These are phyloP conservation scores for Fusarium decemcellulare DNA, from an alignment of 2,329 filamentous ascomycete species.

Conservation along the genomic window DNA sequence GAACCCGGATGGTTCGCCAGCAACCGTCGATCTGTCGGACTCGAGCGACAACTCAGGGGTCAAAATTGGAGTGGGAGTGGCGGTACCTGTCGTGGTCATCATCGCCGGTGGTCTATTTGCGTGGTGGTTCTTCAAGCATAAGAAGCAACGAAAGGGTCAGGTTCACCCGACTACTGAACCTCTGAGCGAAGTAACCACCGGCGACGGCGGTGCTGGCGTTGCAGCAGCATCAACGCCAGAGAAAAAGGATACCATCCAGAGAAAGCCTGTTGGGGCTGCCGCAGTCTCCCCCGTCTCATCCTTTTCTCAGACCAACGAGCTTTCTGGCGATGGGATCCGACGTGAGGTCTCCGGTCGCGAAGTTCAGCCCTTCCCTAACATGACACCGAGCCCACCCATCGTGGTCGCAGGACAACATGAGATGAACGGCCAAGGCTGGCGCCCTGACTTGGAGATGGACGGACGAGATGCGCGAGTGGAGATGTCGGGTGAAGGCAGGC, in stretches of 20 bases:
- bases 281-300: slow-evolving; percentile 40
- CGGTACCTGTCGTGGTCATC: slow-evolving; percentile 32
- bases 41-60: slow-evolving; percentile 22
- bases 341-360: slow-evolving; percentile 36
- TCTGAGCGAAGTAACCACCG: slow-evolving; percentile 24
- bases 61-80: slow-evolving; percentile 42
- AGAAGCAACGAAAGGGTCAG: slow-evolving; percentile 19
- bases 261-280: slow-evolving; percentile 37
- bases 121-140: slow-evolving; percentile 35
- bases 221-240: slow-evolving; percentile 19
- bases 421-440: slow-evolving; percentile 35
- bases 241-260: slow-evolving; percentile 17
- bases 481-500: slow-evolving; percentile 32
- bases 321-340: slow-evolving; percentile 29
- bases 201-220: background rate
- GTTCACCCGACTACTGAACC: slow-evolving; percentile 14
- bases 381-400: slow-evolving; percentile 36
- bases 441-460: slow-evolving; percentile 41
- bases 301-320: slow-evolving; percentile 36
- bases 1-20: slow-evolving; percentile 39
- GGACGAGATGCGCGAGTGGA: slow-evolving; percentile 34
- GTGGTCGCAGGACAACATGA: slow-evolving; percentile 41
- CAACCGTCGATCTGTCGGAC: slow-evolving; percentile 16
- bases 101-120: slow-evolving; percentile 15
- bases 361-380: slow-evolving; percentile 23